These are phyloP conservation scores for Irineochytrium annulatum DNA, from an alignment of 192 early-diverging fungal genomes.

Conservation along the genomic window DNA sequence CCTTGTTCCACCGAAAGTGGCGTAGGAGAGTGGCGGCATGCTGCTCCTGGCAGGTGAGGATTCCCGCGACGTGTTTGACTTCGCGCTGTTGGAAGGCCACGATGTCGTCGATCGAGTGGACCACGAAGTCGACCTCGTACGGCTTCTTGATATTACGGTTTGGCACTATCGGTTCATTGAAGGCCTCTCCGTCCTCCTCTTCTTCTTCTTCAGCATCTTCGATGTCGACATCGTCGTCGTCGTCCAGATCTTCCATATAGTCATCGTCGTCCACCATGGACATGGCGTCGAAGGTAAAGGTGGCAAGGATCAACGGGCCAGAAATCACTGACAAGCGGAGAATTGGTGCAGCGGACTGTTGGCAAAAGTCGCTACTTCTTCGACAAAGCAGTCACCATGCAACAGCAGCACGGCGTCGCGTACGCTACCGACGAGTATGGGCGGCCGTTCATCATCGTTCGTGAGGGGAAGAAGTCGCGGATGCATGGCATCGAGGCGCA, in stretches of 20 bases:
- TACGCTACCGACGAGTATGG: slow-evolving; percentile 97
- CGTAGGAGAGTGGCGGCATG: slow-evolving; percentile 76
- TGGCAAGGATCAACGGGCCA: no score
- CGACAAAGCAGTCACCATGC: no score
- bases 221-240: slow-evolving; percentile 29
- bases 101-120: slow-evolving; percentile 61
- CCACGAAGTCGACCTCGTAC: slow-evolving; percentile 74
- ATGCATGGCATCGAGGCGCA: slow-evolving; percentile 90
- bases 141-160: slow-evolving; percentile 55
- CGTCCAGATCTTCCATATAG: slow-evolving; percentile 10
- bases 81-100: slow-evolving; percentile 58
- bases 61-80: slow-evolving; percentile 65
- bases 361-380: no score
- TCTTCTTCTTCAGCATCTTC: slow-evolving; percentile 38
- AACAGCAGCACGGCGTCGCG: slow-evolving; percentile 45
- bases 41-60: slow-evolving; percentile 62
- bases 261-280: slow-evolving; percentile 18
- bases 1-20: slow-evolving; percentile 82
- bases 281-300: no score
- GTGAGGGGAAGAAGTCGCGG: slow-evolving; percentile 91
- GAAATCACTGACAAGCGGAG: no score
- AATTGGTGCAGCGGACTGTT: no score
- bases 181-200: slow-evolving; percentile 53
- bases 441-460: slow-evolving; percentile 96
- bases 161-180: slow-evolving; percentile 54